phyloP scores from a whole-genome alignment of 305 asterid genomes.

The Solanum aculeatissimum region DNA sequence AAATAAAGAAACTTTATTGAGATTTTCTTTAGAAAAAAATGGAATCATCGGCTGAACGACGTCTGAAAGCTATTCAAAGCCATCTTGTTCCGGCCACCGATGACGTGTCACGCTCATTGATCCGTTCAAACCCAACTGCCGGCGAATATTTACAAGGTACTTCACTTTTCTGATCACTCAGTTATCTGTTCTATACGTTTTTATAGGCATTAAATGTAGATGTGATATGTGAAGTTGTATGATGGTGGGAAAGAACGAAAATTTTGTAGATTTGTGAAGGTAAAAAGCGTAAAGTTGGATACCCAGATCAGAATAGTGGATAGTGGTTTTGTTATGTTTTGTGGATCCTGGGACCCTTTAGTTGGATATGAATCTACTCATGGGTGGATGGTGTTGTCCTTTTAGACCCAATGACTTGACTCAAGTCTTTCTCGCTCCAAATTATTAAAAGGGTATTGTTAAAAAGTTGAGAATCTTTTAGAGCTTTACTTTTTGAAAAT shows the following conservation, averaged over 20 bases:
- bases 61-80: constrained; percentile 56
- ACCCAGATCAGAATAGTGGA: neutral
- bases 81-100: constrained; percentile 42
- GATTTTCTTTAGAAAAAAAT: neutral
- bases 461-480: neutral
- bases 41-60: constrained; percentile 62
- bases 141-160: constrained; percentile 58
- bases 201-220: neutral
- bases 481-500: neutral
- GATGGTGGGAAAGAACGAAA: neutral
- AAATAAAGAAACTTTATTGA: neutral
- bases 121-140: constrained; percentile 48
- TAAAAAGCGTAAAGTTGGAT: neutral
- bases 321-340: neutral
- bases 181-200: neutral
- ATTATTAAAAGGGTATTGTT: neutral
- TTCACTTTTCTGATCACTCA: neutral
- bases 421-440: neutral
- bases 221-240: neutral
- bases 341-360: neutral
- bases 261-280: neutral
- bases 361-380: neutral
- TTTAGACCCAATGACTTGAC: neutral
- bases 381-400: neutral
- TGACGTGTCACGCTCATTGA: constrained; percentile 16